Base-by-base conservation (phyloP, 495 filamentous ascomycete species). In the Aspergillus diversus region DNA sequence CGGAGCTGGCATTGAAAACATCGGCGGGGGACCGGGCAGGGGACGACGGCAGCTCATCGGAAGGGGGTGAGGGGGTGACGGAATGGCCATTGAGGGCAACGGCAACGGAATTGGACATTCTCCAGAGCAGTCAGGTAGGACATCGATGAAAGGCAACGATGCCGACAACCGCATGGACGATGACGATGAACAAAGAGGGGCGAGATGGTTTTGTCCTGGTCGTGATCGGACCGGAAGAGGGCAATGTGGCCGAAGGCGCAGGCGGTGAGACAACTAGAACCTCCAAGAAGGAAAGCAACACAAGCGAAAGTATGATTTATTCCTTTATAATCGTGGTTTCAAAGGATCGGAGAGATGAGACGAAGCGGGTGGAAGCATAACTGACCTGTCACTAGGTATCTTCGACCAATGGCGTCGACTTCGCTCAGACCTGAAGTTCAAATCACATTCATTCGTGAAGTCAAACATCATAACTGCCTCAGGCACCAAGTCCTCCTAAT, bases 1-100 rank as follows among this genome's bases (percentile, higher is more conserved):
- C 77, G 66, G 89, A 89, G 59, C 83, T 86, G 69, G 90, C 90
- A 75, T 84, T 82, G 77, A 84, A 86, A 68, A 95, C 84, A 69
- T 83, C 80, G 42, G 73, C 69, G 16, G 66, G 66, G 31, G 75
- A 67, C 42, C 60, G 33, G 7, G 51, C 21, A 34, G 56, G 34
- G 51, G 55, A 60, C 43, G n/a, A 27, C 21, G 21, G 17, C 37
- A 50, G 58, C 39, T 58, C 59, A 12, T 66, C 67, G 58, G 52
- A 37, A 0, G 70, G 56, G 13, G 53, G 42, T 2, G 59, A 62
- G 8, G 70, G 58, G 16, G 64, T 60, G 7, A 50, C 60, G 21
- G 50, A 50, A 57, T 73, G 57, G 34, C 76, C 78, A 70, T 81
- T 78, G 61, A 61, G 56, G 11, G 61, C 63, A 55, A 51, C 56